Percentiles rank a stretch among this genome's conserved stretches.
Evolutionary conservation across 2,329 filamentous ascomycete species (phyloP).

Genomic region (Leptodontidium sp.): DNA sequence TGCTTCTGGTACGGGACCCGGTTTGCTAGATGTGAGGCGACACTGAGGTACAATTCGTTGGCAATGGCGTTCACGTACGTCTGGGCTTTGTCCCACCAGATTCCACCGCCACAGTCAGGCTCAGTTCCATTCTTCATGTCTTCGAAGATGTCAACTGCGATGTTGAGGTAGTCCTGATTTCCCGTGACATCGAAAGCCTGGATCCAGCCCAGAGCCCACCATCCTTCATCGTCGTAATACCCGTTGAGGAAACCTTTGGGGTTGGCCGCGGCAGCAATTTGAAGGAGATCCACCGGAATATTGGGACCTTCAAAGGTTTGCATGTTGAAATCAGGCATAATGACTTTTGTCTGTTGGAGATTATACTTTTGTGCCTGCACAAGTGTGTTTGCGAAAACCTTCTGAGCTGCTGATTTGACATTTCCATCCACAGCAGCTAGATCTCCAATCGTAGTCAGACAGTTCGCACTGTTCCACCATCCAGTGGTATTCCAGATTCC

Average conservation of each 20-base stretch:
- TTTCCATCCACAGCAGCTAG: conserved; percentile 47
- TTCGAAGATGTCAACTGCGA: conserved; percentile 61
- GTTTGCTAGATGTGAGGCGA: conserved; percentile 63
- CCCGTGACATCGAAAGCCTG: conserved; percentile 63
- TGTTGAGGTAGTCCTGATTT: conserved; percentile 59
- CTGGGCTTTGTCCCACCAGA: conserved; percentile 64
- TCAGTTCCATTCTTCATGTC: conserved; percentile 62
- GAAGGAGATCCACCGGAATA: conserved; percentile 5
- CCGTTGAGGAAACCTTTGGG: conserved; percentile 57
- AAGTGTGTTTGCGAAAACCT: conserved; percentile 55
- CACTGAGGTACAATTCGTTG: conserved; percentile 63
- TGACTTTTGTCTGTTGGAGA: conserved; percentile 41
- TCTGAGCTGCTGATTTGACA: conserved; percentile 46
- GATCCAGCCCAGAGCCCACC: conserved; percentile 70
- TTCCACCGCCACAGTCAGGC: conserved; percentile 56
- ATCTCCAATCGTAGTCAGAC: conserved; percentile 68
- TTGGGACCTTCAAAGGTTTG: conserved; percentile 25
- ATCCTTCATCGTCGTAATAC: conserved; percentile 68
- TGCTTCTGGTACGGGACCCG: conserved; percentile 59
- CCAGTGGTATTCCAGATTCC: conserved; percentile 70
- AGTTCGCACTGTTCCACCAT: conserved; percentile 82
- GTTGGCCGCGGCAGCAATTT: conserved; percentile 26
- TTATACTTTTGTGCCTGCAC: conserved; percentile 41
- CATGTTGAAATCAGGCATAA: conserved; percentile 38
- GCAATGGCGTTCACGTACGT: conserved; percentile 65